Evolutionary conservation across 2,329 filamentous ascomycete species (phyloP), one percentile per base, ranked within the genome.

Genomic region (Aspergillus fumigatiaffinis): DNA sequence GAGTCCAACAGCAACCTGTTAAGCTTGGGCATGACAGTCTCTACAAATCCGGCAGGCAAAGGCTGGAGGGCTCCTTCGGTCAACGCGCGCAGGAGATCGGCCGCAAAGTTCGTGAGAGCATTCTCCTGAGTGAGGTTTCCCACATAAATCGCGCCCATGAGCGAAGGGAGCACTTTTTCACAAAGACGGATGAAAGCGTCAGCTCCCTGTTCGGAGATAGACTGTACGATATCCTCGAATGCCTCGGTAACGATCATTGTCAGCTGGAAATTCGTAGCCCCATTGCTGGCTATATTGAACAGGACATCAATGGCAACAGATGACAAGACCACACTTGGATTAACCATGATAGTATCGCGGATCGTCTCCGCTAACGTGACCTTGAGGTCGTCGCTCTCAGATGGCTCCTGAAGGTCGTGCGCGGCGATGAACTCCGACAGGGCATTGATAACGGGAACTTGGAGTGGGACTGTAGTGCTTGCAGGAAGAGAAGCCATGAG

Each of bases 341-440:
- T 88, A 54, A 96, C 83, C 65, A 88, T 82, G 66, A 97, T 94
- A 28, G 90, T 88, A 65, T 92, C 87, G 52, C 91, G 85, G 3
- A 97, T 80, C 0, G 92, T 89, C 74, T 97, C 92, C 5, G 93
- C 89, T 32, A 99, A 80, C 0, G 92, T 93, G 14, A 96, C 90
- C 63, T 97, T 86, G 54, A 97, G 84, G 72, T 99, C 94, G 65
- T 97, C 93, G 10, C 90, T 90, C 61, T 97, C 92, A 54, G 89
- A 87, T 50, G 96, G 83, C 20, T 97, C 92, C 53, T 84, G 85
- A 51, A 94, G 81, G 67, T 97, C 92, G 71, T 93, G 92, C 17
- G 83, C 79, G 48, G 87, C 84, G 64, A 97, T 83, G 74, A 92
- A 99, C 38, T 88, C 81, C 1, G 84, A 84, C 44, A 91, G 80